Evolutionary conservation across 2,329 filamentous ascomycete species (phyloP).

Genomic region (Verticillium dahliae): DNA sequence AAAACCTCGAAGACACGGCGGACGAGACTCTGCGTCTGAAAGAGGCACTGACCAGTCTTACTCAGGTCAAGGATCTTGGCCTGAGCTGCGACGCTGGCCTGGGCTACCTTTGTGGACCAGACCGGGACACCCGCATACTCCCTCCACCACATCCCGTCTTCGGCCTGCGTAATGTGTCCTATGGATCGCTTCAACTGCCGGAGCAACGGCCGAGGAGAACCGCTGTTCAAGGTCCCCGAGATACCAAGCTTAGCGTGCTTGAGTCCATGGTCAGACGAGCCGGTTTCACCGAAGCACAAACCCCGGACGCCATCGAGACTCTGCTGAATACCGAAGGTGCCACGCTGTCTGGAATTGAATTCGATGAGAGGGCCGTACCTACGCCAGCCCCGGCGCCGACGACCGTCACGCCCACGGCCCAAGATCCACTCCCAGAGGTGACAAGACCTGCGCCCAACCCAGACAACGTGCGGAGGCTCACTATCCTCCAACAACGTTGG

Average conservation of each 20-base stretch:
- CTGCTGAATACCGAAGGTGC: constrained; percentile 27
- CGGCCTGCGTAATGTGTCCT: constrained; percentile 7
- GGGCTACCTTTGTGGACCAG: constrained; percentile 59
- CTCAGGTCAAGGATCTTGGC: constrained; percentile 53
- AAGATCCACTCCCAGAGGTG: not conserved
- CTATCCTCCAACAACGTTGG: not conserved
- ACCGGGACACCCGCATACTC: constrained; percentile 41
- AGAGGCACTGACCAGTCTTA: constrained; percentile 50
- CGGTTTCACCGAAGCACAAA: constrained; percentile 22
- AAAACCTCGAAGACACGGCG: constrained; percentile 54
- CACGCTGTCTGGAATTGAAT: constrained; percentile 20
- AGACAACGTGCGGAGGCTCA: not conserved
- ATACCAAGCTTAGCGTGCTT: constrained; percentile 23
- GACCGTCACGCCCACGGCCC: not conserved
- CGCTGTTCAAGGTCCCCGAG: constrained; percentile 14
- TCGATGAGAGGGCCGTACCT: constrained; percentile 21
- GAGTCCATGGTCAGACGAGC: constrained; percentile 30
- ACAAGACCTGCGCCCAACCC: not conserved
- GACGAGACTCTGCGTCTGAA: constrained; percentile 58
- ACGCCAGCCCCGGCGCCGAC: not conserved
- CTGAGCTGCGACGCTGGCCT: constrained; percentile 62
- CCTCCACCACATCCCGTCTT: constrained; percentile 29
- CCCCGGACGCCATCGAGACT: constrained; percentile 24
- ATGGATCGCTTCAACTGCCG: constrained; percentile 8
- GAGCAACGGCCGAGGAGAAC: not conserved